Conservation (phyloP, 129 eudicot species). For the Chrysanthemum makinoi region DNA sequence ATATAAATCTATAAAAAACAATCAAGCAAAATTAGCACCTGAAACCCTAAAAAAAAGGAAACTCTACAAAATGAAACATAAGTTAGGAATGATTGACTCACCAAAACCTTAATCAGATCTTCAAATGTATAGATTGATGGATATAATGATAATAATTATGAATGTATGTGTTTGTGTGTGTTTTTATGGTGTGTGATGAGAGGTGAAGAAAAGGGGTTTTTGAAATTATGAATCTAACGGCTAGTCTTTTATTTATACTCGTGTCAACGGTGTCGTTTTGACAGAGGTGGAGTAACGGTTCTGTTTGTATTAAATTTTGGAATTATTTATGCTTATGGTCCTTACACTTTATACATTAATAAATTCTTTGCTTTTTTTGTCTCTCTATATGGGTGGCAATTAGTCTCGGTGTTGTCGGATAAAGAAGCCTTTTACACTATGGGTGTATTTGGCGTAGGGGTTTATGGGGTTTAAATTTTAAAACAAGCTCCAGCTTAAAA, state of each 20-base stretch:
- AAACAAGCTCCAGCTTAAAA: too few relatives aligned
- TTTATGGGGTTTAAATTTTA: too few relatives aligned
- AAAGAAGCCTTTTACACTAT: too few relatives aligned
- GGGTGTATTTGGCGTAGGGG: too few relatives aligned
- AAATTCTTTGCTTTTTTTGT: too few relatives aligned
- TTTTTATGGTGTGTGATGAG: conserved; percentile 1
- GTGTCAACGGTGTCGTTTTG: conserved; percentile 10
- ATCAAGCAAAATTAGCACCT: conserved; percentile 28
- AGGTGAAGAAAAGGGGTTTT: conserved; percentile 29
- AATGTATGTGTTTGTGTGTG: conserved; percentile 4
- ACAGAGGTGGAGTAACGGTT: conserved; percentile 25
- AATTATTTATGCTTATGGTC: neutral
- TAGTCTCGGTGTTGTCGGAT: too few relatives aligned
- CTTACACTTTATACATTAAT: too few relatives aligned
- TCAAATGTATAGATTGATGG: neutral
- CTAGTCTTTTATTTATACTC: conserved; percentile 46
- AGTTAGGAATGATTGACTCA: conserved; percentile 27
- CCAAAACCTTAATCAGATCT: conserved; percentile 29
- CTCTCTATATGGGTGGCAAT: too few relatives aligned
- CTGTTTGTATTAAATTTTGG: conserved; percentile 12
- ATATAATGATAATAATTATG: neutral
- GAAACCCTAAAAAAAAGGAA: conserved; percentile 32
- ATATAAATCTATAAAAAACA: neutral
- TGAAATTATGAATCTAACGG: conserved; percentile 55
- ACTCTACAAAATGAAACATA: conserved; percentile 16